These are phyloP conservation scores for Stereocaulon alpinum DNA, from an alignment of 495 filamentous ascomycete species.

Conservation along the genomic window DNA sequence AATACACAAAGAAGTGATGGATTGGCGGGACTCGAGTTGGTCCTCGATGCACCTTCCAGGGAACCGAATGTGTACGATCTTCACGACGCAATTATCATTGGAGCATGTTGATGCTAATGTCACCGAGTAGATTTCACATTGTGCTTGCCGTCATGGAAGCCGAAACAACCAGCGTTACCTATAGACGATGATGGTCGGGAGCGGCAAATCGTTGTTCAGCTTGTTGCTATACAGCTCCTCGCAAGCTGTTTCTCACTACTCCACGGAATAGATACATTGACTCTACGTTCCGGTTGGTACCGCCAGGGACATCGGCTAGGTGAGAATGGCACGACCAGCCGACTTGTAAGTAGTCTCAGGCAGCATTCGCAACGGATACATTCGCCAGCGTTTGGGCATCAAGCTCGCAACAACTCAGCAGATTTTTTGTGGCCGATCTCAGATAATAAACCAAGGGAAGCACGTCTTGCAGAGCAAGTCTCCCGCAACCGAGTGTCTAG, in stretches of 20 bases:
- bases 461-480: conserved; percentile 1
- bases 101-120: background rate
- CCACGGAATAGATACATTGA: conserved; percentile 8
- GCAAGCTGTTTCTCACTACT: conserved; percentile 26
- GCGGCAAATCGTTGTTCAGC: background rate
- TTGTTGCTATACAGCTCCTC: conserved; percentile 25
- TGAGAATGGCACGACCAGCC: conserved; percentile 9
- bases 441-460: background rate
- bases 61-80: background rate
- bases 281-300: background rate
- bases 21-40: conserved; percentile 2
- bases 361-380: conserved; percentile 25
- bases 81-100: background rate
- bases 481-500: background rate
- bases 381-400: conserved; percentile 26
- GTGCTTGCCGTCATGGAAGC: background rate
- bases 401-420: conserved; percentile 25
- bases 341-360: conserved; percentile 26
- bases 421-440: conserved; percentile 14
- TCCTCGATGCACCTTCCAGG: conserved; percentile 5
- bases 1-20: conserved; percentile 7
- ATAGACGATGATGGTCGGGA: background rate
- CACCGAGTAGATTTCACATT: background rate
- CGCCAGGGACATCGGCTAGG: background rate
- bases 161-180: background rate